These are phyloP conservation scores for Cystobasidium sp. DNA, from an alignment of 1,284 basidiomycete genomes.

Conservation along the genomic window DNA sequence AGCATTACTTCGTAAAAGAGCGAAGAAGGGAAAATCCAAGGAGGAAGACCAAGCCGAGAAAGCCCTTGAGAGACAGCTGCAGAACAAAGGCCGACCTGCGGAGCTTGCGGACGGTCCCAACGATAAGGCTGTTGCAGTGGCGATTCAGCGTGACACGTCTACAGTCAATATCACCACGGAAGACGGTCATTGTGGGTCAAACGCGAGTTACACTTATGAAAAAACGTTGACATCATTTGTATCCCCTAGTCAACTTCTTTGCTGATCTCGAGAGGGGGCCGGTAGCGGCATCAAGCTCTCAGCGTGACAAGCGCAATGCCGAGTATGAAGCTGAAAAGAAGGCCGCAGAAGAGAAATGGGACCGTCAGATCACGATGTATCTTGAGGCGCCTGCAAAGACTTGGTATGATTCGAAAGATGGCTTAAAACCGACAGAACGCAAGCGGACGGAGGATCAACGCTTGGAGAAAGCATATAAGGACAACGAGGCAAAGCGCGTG, in stretches of 20 bases:
- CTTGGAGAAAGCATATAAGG: constrained; percentile 52
- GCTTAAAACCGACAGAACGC: constrained; percentile 48
- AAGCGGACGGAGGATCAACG: constrained; percentile 47
- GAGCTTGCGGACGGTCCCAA: constrained; percentile 19
- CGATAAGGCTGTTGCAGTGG: constrained; percentile 1
- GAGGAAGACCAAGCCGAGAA: constrained; percentile 47
- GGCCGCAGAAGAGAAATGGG: constrained; percentile 46
- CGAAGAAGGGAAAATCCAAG: constrained; percentile 37
- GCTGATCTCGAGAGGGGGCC: constrained; percentile 49
- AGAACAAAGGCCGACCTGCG: constrained; percentile 27
- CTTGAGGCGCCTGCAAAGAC: constrained; percentile 50
- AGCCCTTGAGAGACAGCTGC: constrained; percentile 49
- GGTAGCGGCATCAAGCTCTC: background rate
- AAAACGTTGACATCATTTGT: background rate
- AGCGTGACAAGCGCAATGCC: constrained; percentile 25
- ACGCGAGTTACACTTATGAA: background rate
- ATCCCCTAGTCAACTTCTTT: constrained; percentile 50
- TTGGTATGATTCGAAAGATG: constrained; percentile 51
- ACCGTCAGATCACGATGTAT: constrained; percentile 50
- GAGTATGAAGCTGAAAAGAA: constrained; percentile 45
- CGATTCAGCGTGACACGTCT: background rate
- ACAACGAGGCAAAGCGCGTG: constrained; percentile 49
- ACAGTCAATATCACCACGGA: constrained; percentile 1
- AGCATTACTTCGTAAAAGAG: constrained; percentile 63
- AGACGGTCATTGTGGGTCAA: constrained; percentile 37